Evolutionary conservation across 345 rosid genomes (phyloP).

Genomic region (Lenwebbia sp.): DNA sequence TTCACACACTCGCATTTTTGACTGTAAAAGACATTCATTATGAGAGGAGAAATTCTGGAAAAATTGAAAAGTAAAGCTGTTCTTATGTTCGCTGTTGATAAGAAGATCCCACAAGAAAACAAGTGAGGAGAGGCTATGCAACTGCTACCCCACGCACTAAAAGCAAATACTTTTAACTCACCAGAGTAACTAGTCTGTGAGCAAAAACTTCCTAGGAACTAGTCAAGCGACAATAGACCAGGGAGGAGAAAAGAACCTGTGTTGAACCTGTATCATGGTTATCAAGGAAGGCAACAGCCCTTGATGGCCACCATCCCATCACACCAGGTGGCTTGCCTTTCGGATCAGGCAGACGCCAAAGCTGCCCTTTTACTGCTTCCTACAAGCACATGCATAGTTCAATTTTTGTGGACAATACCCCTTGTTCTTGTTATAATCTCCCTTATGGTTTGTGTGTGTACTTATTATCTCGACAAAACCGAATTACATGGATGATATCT

Average conservation of each 20-base stretch:
- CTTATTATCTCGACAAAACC: neutral
- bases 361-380: slow-evolving; percentile 89
- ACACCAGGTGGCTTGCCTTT: slow-evolving; percentile 90
- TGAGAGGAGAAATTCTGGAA: neutral
- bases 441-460: neutral
- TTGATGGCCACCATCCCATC: slow-evolving; percentile 96
- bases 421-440: neutral
- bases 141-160: neutral
- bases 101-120: neutral
- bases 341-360: slow-evolving; percentile 71
- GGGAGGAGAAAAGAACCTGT: slow-evolving; percentile 28
- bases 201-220: neutral
- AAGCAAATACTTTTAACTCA: neutral
- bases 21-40: neutral
- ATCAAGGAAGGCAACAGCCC: slow-evolving; percentile 78
- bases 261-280: slow-evolving; percentile 95
- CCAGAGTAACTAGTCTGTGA: neutral
- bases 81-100: neutral
- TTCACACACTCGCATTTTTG: neutral
- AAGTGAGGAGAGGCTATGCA: neutral
- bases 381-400: slow-evolving; percentile 4
- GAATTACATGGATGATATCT: neutral
- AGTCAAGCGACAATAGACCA: neutral
- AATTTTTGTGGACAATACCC: neutral
- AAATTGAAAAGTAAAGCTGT: neutral